phyloP scores from a whole-genome alignment of 768 basidiomycete genomes.

The Leccinum subtestaceum region DNA sequence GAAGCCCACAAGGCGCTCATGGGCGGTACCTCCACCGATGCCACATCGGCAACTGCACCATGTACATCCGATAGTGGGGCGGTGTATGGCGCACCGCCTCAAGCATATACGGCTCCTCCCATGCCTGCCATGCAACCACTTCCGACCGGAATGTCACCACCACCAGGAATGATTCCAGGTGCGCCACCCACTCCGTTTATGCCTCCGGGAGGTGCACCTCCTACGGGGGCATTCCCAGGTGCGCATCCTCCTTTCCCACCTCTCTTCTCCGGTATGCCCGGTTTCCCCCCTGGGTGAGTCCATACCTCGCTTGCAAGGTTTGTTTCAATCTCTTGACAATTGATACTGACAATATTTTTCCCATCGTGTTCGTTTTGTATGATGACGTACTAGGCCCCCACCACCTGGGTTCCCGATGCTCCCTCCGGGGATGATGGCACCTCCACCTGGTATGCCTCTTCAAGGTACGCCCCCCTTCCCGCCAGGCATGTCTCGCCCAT shows the following conservation, averaged over 20 bases:
- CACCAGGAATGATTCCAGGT: slow-evolving; percentile 42
- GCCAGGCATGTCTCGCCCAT: slow-evolving; percentile 37
- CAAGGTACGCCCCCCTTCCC: slow-evolving; percentile 38
- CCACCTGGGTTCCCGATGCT: slow-evolving; percentile 56
- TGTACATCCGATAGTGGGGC: slow-evolving; percentile 42
- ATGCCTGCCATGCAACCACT: slow-evolving; percentile 28
- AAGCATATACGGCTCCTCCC: slow-evolving; percentile 56
- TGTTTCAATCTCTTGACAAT: slow-evolving; percentile 10
- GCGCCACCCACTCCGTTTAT: slow-evolving; percentile 41
- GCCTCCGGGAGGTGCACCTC: slow-evolving; percentile 36
- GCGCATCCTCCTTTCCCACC: slow-evolving; percentile 38
- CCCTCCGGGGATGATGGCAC: slow-evolving; percentile 39
- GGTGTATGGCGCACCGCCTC: slow-evolving; percentile 74
- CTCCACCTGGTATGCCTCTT: slow-evolving; percentile 35
- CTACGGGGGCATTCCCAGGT: slow-evolving; percentile 39
- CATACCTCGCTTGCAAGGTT: slow-evolving; percentile 11
- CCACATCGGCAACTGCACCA: slow-evolving; percentile 32
- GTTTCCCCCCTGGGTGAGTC: slow-evolving; percentile 58
- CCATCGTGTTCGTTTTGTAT: slow-evolving; percentile 6
- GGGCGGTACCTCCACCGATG: slow-evolving; percentile 51
- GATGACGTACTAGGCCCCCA: slow-evolving; percentile 35
- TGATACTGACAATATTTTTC: slow-evolving; percentile 21
- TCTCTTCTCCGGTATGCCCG: slow-evolving; percentile 44
- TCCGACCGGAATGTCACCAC: slow-evolving; percentile 34
- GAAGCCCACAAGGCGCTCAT: slow-evolving; percentile 90